Evolutionary conservation across 495 filamentous ascomycete species (phyloP).

Genomic region (Penicillium simplicissimum): DNA sequence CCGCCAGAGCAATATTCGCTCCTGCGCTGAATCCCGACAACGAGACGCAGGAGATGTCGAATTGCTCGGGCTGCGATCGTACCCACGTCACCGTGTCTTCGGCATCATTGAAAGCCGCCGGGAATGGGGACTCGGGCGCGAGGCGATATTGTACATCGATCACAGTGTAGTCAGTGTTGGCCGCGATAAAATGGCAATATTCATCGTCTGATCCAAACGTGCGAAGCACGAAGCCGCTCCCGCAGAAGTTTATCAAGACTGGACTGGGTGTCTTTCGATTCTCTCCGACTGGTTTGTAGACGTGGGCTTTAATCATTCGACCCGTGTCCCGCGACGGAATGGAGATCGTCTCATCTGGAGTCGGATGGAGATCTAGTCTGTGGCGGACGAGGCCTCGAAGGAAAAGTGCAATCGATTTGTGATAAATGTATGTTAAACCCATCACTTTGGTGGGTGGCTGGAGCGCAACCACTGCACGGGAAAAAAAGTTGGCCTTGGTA

Average conservation of each 20-base stretch:
- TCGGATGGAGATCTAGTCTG: conserved; percentile 24
- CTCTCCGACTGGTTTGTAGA: conserved; percentile 37
- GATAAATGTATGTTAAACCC: conserved; percentile 17
- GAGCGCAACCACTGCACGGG: background rate
- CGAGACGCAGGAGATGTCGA: conserved; percentile 37
- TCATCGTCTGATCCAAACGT: conserved; percentile 44
- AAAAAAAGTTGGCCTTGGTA: background rate
- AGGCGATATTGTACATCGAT: conserved; percentile 71
- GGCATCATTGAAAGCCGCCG: conserved; percentile 71
- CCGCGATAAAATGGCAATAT: conserved; percentile 40
- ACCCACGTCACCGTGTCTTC: conserved; percentile 45
- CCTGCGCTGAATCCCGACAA: conserved; percentile 50
- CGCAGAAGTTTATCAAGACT: conserved; percentile 48
- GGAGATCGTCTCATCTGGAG: conserved; percentile 35
- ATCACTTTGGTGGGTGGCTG: conserved; percentile 7
- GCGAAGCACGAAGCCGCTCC: conserved; percentile 42
- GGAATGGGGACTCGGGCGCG: conserved; percentile 75
- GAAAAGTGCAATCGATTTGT: conserved; percentile 20
- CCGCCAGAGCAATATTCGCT: conserved; percentile 43
- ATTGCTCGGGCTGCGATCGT: conserved; percentile 31
- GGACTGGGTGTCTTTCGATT: conserved; percentile 26
- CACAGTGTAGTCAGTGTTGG: conserved; percentile 40
- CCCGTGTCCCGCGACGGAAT: conserved; percentile 42
- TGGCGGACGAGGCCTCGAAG: conserved; percentile 23
- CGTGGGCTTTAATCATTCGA: conserved; percentile 45